Conservation (phyloP, 2,329 filamentous ascomycete genomes). For the Colletotrichum sp. region DNA sequence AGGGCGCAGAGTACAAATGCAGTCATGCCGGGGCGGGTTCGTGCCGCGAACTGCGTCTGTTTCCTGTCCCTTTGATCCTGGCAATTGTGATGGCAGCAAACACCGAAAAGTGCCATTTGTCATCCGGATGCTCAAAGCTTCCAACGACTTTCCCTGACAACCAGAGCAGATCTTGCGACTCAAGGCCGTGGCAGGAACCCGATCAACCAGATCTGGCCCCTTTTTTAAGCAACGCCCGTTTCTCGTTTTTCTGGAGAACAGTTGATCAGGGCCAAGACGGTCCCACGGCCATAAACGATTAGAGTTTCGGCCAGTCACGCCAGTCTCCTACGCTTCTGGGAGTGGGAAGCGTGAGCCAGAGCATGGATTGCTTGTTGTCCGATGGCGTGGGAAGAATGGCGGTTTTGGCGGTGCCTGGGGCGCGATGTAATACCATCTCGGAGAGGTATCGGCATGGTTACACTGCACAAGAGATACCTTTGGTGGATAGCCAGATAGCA, state of each 20-base stretch:
- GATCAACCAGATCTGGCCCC: not conserved
- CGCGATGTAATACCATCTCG: not conserved
- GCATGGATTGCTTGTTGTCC: conserved; percentile 3
- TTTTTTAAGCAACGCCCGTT: not conserved
- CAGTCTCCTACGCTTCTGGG: not conserved
- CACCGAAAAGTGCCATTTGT: conserved; percentile 2
- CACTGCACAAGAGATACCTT: not conserved
- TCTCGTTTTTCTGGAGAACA: not conserved
- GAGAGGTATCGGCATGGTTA: not conserved
- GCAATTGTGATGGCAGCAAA: not conserved
- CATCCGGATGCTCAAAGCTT: not conserved
- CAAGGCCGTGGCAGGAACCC: not conserved
- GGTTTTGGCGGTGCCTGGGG: not conserved
- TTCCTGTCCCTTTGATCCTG: not conserved
- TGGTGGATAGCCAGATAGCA: not conserved
- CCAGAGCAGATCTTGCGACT: not conserved
- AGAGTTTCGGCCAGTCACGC: not conserved
- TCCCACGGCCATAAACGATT: not conserved
- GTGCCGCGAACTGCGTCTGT: not conserved
- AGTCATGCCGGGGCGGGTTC: not conserved
- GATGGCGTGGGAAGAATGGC: not conserved
- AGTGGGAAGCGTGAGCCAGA: not conserved
- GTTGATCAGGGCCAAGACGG: not conserved
- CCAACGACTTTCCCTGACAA: not conserved
- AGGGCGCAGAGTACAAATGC: not conserved